Base-by-base conservation (phyloP, 148 eudicot species). In the Cornus florida region DNA sequence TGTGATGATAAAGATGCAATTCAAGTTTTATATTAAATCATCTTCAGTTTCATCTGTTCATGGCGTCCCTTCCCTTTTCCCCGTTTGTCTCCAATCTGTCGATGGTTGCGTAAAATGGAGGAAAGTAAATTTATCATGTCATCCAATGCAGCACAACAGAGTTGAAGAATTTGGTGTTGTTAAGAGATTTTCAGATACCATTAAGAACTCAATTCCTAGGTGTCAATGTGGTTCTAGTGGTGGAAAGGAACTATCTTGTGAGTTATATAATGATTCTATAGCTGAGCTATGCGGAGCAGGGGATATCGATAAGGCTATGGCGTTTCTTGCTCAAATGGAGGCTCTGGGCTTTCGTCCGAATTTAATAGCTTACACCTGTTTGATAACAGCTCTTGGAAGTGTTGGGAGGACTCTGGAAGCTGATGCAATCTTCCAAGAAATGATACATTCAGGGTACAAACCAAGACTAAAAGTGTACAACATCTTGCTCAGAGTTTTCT, bases 391-490 rank as follows among this genome's bases (percentile, higher is more conserved):
- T 77, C 89, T 95, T 68, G 92, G 88, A 69, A 82, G 79, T 82
- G 88, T 81, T 64, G 98, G 94, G 31, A 90, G 98, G 79, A 92
- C 94, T 69, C 79, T 86, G 53, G 98, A 95, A 87, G 96, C 95
- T 35, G 98, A 95, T 41, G 92, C 90, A 23, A 70, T 95, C 59
- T 93, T 92, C 70, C 94, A 88, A 71, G 97, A 95, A 72, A 93
- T 93, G 94, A 13, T 86, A 16, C 74, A 24, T 82, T 85, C 78
- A 60, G 97, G 97, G 59, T 50, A 83, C 48, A 87, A 71, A 77
- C 97, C 96, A 22, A 81, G 79, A 67, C 75, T 85, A 39, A 81
- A 79, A 59, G 83, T 89, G 80, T 89, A 81, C 38, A 95, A 95
- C 84, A 86, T 77, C 43, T 85, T 95, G 90, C 83, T 95, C 46